These are phyloP conservation scores for Scleroderma bovista DNA, from an alignment of 768 basidiomycete species.

Conservation along the genomic window DNA sequence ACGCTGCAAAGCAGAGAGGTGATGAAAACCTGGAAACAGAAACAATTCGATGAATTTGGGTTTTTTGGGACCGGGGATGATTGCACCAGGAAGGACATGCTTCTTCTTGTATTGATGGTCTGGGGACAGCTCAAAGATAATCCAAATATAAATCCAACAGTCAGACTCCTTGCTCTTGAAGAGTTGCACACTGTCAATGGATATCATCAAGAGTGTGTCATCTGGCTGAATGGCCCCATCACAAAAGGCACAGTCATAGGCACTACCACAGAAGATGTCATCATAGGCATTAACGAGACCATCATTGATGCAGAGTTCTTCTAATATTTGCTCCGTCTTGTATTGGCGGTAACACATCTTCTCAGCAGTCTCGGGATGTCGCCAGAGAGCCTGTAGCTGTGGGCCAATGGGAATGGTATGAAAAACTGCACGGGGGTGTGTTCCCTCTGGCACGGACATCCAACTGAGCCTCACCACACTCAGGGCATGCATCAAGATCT, in stretches of 20 bases:
- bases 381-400: neutral
- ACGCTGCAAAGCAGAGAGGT: conserved; percentile 11
- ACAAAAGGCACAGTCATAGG: neutral
- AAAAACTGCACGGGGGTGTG: neutral
- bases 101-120: conserved; percentile 7
- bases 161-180: conserved; percentile 25
- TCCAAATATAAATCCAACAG: conserved; percentile 24
- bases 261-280: neutral
- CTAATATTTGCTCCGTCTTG: neutral
- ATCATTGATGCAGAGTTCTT: neutral
- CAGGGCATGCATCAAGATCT: neutral
- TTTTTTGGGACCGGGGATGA: conserved; percentile 32
- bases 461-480: neutral
- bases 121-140: too few species aligned
- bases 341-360: too few species aligned
- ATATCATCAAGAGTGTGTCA: conserved; percentile 31
- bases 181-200: conserved; percentile 37
- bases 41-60: conserved; percentile 26
- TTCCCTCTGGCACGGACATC: too few species aligned
- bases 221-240: conserved; percentile 1
- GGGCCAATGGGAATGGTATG: neutral
- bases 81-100: conserved; percentile 23
- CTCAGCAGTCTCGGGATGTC: neutral
- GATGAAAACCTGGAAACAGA: conserved; percentile 11
- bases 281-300: neutral